phyloP scores from a whole-genome alignment of 371 early-diverging fungal genomes.

The Phascolomyces articulosus region DNA sequence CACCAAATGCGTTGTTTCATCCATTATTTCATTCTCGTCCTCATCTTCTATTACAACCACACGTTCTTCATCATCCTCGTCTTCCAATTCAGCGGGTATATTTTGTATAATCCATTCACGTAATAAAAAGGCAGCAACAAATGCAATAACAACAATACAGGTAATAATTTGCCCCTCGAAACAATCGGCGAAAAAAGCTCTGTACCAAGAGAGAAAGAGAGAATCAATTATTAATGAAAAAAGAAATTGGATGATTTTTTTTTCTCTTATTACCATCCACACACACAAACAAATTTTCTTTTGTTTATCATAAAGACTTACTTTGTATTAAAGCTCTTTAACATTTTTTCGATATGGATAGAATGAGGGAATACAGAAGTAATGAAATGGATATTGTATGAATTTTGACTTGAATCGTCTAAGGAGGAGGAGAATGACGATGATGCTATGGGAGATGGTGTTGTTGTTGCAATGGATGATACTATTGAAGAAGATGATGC shows the following conservation, averaged over 20 bases:
- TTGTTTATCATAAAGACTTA: neutral
- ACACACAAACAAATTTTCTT: neutral
- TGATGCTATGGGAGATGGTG: neutral
- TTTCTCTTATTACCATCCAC: too few relatives aligned
- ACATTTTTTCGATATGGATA: neutral
- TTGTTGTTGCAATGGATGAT: neutral
- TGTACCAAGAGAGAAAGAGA: slow-evolving; percentile 6
- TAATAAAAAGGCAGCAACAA: slow-evolving; percentile 73
- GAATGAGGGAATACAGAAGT: neutral
- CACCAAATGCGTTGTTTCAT: neutral
- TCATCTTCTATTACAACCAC: neutral
- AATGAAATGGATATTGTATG: too few relatives aligned
- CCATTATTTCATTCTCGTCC: neutral
- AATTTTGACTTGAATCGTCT: too few relatives aligned
- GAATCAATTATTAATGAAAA: too few relatives aligned
- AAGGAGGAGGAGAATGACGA: neutral
- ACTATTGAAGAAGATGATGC: neutral
- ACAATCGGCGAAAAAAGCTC: slow-evolving; percentile 73
- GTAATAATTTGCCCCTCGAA: slow-evolving; percentile 85
- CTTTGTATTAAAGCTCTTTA: neutral
- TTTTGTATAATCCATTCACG: slow-evolving; percentile 88
- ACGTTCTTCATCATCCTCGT: slow-evolving; percentile 12
- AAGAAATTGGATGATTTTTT: too few relatives aligned
- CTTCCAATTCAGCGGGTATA: slow-evolving; percentile 28
- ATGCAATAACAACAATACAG: slow-evolving; percentile 68